These are phyloP conservation scores for Phylloporus sp. DNA, from an alignment of 768 basidiomycete genomes.

Conservation along the genomic window DNA sequence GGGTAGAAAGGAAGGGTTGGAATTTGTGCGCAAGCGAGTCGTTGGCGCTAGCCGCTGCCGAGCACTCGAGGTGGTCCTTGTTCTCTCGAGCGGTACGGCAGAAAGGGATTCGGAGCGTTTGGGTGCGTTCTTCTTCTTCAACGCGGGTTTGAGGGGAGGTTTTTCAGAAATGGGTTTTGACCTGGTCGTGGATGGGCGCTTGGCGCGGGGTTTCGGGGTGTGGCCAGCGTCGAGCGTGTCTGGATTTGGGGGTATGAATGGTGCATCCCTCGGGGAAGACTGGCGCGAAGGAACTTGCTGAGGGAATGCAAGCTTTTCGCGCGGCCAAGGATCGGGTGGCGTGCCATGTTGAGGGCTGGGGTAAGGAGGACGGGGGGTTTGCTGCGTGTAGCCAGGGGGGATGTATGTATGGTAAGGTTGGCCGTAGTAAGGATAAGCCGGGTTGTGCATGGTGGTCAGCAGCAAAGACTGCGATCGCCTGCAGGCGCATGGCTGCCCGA, in stretches of 20 bases:
- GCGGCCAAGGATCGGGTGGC: slow-evolving; percentile 30
- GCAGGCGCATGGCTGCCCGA: slow-evolving; percentile 21
- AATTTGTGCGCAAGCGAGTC: slow-evolving; percentile 32
- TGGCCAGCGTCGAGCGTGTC: slow-evolving; percentile 16
- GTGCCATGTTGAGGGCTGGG: slow-evolving; percentile 30
- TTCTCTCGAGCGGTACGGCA: slow-evolving; percentile 31
- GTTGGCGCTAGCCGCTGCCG: slow-evolving; percentile 30
- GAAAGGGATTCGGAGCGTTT: slow-evolving; percentile 24
- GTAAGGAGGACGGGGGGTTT: slow-evolving; percentile 17
- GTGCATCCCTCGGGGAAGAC: slow-evolving; percentile 14
- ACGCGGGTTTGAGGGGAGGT: slow-evolving; percentile 49
- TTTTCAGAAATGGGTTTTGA: slow-evolving; percentile 23
- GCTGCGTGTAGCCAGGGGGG: slow-evolving; percentile 27
- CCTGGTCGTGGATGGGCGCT: slow-evolving; percentile 33
- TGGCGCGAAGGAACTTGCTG: slow-evolving; percentile 20
- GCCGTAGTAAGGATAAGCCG: slow-evolving; percentile 42
- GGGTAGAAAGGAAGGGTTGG: slow-evolving; percentile 32
- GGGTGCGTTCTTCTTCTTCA: slow-evolving; percentile 45
- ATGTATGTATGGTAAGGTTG: slow-evolving; percentile 39
- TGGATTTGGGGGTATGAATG: slow-evolving; percentile 26
- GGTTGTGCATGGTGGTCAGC: slow-evolving; percentile 29
- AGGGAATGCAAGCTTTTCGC: slow-evolving; percentile 32
- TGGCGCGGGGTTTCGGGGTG: slow-evolving; percentile 29
- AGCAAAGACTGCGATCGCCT: slow-evolving; percentile 3
- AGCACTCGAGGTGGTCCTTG: slow-evolving; percentile 40